Evolutionary conservation across 1,284 basidiomycete species (phyloP).

Genomic region (Violaceomyces palustris): DNA sequence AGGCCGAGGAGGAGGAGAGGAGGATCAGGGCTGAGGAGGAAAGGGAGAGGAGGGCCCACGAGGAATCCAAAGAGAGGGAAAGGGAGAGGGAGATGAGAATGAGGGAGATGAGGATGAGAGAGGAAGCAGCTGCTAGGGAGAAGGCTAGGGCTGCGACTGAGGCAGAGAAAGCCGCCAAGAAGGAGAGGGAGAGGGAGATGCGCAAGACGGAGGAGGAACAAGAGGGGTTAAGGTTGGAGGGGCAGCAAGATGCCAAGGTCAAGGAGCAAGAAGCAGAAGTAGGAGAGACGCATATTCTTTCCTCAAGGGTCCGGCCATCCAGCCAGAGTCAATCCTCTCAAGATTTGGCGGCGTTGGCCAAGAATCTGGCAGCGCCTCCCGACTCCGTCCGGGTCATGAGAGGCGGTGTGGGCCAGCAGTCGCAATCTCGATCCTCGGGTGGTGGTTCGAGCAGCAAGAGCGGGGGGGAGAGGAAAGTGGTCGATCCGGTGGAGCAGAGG

Average conservation of each 20-base stretch:
- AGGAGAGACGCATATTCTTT: no score
- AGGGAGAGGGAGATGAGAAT: conserved; percentile 19
- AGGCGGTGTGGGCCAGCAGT: no score
- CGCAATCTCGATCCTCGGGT: no score
- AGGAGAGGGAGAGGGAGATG: conserved; percentile 9
- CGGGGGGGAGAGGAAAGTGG: conserved; percentile 10
- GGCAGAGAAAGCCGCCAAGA: conserved; percentile 11
- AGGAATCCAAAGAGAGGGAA: conserved; percentile 14
- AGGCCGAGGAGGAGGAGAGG: conserved; percentile 15
- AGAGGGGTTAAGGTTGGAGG: neutral
- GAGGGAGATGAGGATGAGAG: neutral
- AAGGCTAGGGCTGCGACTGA: conserved; percentile 7
- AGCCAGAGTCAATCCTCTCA: no score
- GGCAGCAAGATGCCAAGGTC: neutral
- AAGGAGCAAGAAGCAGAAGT: neutral
- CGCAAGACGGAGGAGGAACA: conserved; percentile 12
- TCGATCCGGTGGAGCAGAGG: conserved; percentile 5
- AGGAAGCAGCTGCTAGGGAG: neutral
- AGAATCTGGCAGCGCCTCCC: no score
- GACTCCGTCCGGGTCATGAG: no score
- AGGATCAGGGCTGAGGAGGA: conserved; percentile 12
- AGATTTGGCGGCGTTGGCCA: no score
- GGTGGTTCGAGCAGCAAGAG: conserved; percentile 8
- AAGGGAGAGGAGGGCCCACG: conserved; percentile 5
- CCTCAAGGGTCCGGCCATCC: no score